These are phyloP conservation scores for Leptomonas seymouri DNA, from an alignment of 208 protist genomes.

Conservation along the genomic window DNA sequence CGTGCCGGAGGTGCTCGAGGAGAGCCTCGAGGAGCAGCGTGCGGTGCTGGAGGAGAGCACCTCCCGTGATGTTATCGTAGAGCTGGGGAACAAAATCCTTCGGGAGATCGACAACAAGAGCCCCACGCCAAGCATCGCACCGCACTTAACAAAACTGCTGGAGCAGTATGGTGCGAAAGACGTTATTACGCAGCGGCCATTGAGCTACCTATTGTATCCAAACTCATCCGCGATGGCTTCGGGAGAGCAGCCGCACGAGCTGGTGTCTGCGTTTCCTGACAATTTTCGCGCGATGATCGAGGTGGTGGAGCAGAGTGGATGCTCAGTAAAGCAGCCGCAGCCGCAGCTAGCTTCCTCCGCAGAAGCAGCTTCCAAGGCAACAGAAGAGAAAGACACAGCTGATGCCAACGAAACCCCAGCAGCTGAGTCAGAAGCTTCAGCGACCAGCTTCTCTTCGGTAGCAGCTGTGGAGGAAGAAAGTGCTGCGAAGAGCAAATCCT, in stretches of 20 bases:
- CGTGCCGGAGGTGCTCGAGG: slow-evolving; percentile 84
- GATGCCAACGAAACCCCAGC: background rate
- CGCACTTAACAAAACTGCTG: slow-evolving; percentile 75
- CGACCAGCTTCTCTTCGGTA: background rate
- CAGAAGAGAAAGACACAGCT: background rate
- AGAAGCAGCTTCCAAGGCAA: background rate
- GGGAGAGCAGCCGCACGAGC: slow-evolving; percentile 69
- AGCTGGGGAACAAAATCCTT: slow-evolving; percentile 80
- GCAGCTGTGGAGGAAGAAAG: no score
- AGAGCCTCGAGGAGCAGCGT: slow-evolving; percentile 82
- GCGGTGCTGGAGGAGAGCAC: slow-evolving; percentile 78
- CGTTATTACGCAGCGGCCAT: slow-evolving; percentile 77
- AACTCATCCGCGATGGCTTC: slow-evolving; percentile 44
- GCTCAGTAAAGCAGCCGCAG: slow-evolving; percentile 35
- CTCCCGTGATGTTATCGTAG: slow-evolving; percentile 83
- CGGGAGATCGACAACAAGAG: slow-evolving; percentile 86
- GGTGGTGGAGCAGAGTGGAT: slow-evolving; percentile 79
- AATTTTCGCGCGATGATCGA: slow-evolving; percentile 85
- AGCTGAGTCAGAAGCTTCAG: background rate
- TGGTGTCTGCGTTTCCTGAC: slow-evolving; percentile 73
- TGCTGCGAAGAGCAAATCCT: background rate
- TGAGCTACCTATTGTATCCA: slow-evolving; percentile 89
- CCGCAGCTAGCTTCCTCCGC: background rate
- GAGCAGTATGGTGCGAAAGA: slow-evolving; percentile 74
- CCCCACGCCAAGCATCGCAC: slow-evolving; percentile 86